These are phyloP conservation scores for Spiraea crenata DNA, from an alignment of 331 rosid species.

Conservation along the genomic window DNA sequence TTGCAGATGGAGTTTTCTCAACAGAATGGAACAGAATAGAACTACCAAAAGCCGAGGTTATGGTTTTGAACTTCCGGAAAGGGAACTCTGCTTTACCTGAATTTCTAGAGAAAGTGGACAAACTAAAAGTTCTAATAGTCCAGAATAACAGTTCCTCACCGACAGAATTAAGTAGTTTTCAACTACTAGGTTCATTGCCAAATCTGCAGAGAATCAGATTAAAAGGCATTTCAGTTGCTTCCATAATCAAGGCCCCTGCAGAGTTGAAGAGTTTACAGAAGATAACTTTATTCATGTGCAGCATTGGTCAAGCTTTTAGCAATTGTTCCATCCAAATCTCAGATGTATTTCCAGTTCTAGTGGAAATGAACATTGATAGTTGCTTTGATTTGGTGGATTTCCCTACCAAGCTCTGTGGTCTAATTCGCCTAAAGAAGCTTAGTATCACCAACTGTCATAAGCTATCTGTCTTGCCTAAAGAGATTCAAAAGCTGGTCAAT, in stretches of 20 bases:
- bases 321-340: conserved; percentile 5
- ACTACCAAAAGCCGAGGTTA: conserved; percentile 22
- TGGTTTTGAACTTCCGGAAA: conserved; percentile 45
- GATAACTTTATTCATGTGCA: conserved; percentile 19
- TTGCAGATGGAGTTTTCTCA: conserved; percentile 49
- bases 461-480: conserved; percentile 38
- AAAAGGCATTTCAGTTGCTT: too few relatives aligned
- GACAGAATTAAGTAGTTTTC: conserved; percentile 31
- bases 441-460: conserved; percentile 13
- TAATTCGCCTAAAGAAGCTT: conserved; percentile 36
- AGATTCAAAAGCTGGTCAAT: conserved; percentile 37
- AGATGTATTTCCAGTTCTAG: conserved; percentile 20
- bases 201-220: too few relatives aligned
- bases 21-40: conserved; percentile 45
- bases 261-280: background rate
- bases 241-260: too few relatives aligned
- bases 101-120: conserved; percentile 42
- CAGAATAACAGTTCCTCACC: conserved; percentile 43
- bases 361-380: conserved; percentile 26
- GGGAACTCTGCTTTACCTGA: conserved; percentile 36
- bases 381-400: conserved; percentile 26
- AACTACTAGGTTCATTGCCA: conserved; percentile 11
- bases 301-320: conserved; percentile 12
- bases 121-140: conserved; percentile 51
- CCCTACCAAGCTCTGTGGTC: conserved; percentile 38